These are phyloP conservation scores for Salix purpurea DNA, from an alignment of 345 rosid genomes.

Conservation along the genomic window DNA sequence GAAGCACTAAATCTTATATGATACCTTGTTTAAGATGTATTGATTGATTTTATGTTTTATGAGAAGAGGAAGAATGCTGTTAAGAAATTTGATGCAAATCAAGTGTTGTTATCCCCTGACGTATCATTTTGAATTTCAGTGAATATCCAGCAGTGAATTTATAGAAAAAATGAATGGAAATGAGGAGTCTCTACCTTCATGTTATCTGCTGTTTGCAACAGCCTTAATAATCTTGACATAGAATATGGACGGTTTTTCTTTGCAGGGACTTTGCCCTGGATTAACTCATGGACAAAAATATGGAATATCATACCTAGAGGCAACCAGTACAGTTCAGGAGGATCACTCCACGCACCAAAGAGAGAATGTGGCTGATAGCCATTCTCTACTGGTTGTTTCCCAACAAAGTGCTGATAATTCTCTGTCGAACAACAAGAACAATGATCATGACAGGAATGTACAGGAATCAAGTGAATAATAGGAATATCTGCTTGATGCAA, in stretches of 20 bases:
- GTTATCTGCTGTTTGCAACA: background rate
- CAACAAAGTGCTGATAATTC: constrained; percentile 4
- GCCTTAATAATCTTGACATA: background rate
- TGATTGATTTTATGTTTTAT: background rate
- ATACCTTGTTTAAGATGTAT: background rate
- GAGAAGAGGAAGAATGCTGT: background rate
- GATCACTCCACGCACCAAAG: constrained; percentile 4
- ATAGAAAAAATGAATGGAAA: background rate
- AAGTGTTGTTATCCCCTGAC: background rate
- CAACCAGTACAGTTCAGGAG: constrained; percentile 21
- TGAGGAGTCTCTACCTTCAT: background rate
- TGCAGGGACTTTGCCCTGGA: constrained; percentile 83
- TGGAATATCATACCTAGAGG: constrained; percentile 50
- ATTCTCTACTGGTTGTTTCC: background rate
- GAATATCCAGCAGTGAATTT: background rate
- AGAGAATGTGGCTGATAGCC: constrained; percentile 14
- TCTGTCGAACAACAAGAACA: background rate
- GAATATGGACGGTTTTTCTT: background rate
- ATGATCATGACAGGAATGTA: background rate
- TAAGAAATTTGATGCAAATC: background rate
- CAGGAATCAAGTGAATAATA: constrained; percentile 5
- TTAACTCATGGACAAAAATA: constrained; percentile 77
- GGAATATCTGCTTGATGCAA: background rate
- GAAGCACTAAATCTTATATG: background rate
- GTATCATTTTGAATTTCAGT: background rate